These are phyloP conservation scores for Leccinum boreale DNA, from an alignment of 768 basidiomycete species.

Conservation along the genomic window DNA sequence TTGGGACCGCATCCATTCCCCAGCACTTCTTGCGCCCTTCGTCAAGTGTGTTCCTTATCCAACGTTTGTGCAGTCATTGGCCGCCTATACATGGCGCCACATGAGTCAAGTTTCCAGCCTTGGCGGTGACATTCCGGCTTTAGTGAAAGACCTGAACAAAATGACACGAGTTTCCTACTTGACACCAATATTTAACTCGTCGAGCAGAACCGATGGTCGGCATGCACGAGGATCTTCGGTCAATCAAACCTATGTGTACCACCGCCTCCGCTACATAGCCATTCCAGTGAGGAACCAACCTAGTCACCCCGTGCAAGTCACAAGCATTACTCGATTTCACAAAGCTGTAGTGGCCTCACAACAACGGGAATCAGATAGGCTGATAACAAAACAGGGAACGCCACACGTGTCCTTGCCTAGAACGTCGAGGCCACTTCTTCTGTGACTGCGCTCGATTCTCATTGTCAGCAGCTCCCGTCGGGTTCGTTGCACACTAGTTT, in stretches of 20 bases:
- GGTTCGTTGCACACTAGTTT: not conserved
- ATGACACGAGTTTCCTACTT: not conserved
- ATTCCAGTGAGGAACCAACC: not conserved
- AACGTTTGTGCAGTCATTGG: not conserved
- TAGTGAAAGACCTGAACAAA: not conserved
- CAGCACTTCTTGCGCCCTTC: slow-evolving; percentile 27
- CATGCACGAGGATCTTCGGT: not conserved
- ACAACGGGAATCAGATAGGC: not conserved
- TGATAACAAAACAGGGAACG: not conserved
- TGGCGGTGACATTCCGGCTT: slow-evolving; percentile 1
- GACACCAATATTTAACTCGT: not conserved
- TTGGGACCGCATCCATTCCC: slow-evolving; percentile 27
- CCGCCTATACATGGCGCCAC: not conserved
- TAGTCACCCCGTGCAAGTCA: not conserved
- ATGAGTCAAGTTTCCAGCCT: slow-evolving; percentile 5
- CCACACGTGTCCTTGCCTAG: not conserved
- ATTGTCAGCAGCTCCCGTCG: not conserved
- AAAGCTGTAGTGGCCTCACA: not conserved
- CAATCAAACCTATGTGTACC: not conserved
- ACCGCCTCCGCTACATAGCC: not conserved
- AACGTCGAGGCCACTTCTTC: not conserved
- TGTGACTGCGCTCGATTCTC: not conserved
- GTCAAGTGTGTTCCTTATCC: slow-evolving; percentile 7
- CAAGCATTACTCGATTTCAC: not conserved
- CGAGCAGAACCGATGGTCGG: not conserved